Base-by-base conservation (phyloP, 2,329 filamentous ascomycete species). In the Colletotrichum musae region DNA sequence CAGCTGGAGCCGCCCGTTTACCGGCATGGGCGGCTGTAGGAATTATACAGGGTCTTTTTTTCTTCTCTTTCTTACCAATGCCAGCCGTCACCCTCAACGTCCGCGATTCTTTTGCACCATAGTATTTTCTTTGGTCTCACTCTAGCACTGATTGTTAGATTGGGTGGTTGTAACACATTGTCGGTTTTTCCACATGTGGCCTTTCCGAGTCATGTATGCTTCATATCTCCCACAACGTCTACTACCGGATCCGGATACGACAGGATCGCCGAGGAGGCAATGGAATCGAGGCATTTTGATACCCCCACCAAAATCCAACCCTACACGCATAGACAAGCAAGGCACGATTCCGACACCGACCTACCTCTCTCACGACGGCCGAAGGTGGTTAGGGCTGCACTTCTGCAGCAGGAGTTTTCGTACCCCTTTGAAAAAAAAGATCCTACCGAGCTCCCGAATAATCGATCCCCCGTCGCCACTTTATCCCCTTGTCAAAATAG, bases 191-290 rank as follows among this genome's bases (percentile, higher is more conserved):
- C 54, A 71, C 54, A 71, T 67, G 61, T 70, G 62, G 67, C 67
- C 67, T 61, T 66, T 71, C 50, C 59, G 61, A 71, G 64, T 72
- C 71, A 70, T 72, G 71, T 66, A 66, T 64, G 69, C 69, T 70
- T 71, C 68, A 68, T 52, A 64, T 70, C 59, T 70, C 64, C 61
- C 58, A 43, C 64, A 69, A 72, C 60, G 64, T 63, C 68, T 65
- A 60, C 60, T 41, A 58, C 68, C 36, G 60, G 58, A 59, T 60
- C 68, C 57, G 52, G 61, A 62, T 58, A 71, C 57, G 52, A 65
- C 36, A 71, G 64, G 68, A 64, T 58, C 52, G 70, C 60, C 60
- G 59, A 65, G 56, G 63, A 70, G 68, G 70, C 51, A 68, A 68
- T 39, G 64, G 68, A 67, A 71, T 68, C 60, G 70, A 71, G 70